A percentile compares a stretch with the other conserved stretches of the same genome.
These are phyloP conservation scores for Solanum etuberosum DNA, from an alignment of 257 asterid species.

Conservation along the genomic window DNA sequence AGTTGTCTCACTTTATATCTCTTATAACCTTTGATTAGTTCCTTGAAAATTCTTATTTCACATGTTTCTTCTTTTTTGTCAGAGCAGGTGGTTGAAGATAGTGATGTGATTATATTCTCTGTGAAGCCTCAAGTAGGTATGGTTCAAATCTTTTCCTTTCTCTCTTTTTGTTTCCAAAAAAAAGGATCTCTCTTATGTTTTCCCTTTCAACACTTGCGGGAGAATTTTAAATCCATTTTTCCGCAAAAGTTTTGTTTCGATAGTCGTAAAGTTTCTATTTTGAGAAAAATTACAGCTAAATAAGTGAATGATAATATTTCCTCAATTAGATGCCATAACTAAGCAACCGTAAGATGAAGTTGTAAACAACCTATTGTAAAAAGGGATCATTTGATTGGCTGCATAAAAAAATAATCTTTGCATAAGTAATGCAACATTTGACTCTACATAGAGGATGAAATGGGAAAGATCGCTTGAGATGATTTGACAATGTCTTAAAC, in stretches of 20 bases:
- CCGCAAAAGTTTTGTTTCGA: not conserved
- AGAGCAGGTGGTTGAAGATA: conserved; percentile 73
- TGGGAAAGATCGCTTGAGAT: not conserved
- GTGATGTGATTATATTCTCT: conserved; percentile 77
- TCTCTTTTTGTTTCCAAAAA: not conserved
- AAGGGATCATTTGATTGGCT: not conserved
- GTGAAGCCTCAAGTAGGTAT: conserved; percentile 96
- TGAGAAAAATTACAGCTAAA: not conserved
- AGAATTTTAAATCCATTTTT: not conserved
- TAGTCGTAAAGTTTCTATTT: not conserved
- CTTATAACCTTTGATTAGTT: not conserved
- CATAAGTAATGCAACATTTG: not conserved
- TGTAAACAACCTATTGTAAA: not conserved
- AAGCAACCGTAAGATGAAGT: not conserved
- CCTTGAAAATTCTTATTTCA: not conserved
- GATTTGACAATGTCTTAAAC: not conserved
- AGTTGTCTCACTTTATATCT: not conserved
- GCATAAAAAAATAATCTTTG: not conserved
- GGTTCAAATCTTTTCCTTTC: not conserved
- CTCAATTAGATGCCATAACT: not conserved
- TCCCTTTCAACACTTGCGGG: not conserved
- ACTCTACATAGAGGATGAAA: not conserved
- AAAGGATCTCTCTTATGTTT: not conserved
- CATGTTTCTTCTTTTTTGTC: conserved; percentile 6
- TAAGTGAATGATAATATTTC: not conserved